Base-by-base conservation (phyloP, 768 basidiomycete genomes). In the Lyophyllum atratum region DNA sequence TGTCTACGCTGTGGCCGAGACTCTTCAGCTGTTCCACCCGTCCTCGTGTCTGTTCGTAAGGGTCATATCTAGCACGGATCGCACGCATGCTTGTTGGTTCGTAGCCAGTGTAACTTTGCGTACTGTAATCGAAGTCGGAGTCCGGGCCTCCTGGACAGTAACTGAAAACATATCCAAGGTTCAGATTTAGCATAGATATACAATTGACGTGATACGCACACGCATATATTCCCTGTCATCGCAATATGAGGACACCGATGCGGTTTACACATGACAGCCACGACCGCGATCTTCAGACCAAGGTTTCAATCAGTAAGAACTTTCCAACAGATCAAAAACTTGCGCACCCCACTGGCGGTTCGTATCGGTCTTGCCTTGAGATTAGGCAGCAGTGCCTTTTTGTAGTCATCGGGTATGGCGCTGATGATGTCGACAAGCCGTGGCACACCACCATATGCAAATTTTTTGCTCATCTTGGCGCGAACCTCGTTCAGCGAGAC, bases 181-280 rank as follows among this genome's bases (percentile, higher is more conserved):
- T 31, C 29, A 31, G 29, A 31, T 11, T 31, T 6, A 31, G 29
- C 6, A 31, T 31, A 5, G n/a, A 31, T 31, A 5, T 5, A 31
- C 29, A 31, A 11, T 5, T 31, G 29, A 31, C 11, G 11, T 6
- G 29, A 33, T 24, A 76, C 90, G 61, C 72, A 96, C 89, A 99
- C 97, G 75, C 97, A 99, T 55, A 99, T 98, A 66, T 99, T 99
- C 26, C 97, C 97, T 0, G 97, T 99, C 93, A 99, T 97, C 8
- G 97, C 97, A 54, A 99, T 98, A 75, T 99, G 97, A 4, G 97
- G 97, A 79, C 97, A 99, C 52, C 97, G 85, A 79, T 99, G 97
- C 1, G 97, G 97, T 68, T 98, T 99, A 78, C 95, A 96, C 97
- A 99, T 99, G n/a, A 99, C 96, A 9, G 97, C 97, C 14, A 99